Evolutionary conservation across 1,284 basidiomycete genomes (phyloP).

Genomic region (Ustilago hordei): DNA sequence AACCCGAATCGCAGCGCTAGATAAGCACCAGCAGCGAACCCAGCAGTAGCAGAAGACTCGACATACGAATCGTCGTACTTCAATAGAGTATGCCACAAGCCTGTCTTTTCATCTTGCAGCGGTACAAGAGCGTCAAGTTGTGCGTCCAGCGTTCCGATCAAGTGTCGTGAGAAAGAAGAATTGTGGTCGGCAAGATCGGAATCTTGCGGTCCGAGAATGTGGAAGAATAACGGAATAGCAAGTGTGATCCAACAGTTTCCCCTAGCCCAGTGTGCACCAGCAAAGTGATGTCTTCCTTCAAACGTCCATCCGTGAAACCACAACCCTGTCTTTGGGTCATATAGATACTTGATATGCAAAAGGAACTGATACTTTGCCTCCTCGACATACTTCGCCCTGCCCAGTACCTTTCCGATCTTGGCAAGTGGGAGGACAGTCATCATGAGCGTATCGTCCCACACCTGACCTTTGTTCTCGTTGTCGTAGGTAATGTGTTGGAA

Average conservation of each 20-base stretch:
- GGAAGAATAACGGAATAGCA: constrained; percentile 77
- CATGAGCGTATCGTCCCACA: constrained; percentile 79
- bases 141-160: constrained; percentile 73
- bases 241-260: constrained; percentile 79
- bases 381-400: constrained; percentile 75
- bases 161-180: constrained; percentile 67
- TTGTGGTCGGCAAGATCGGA: constrained; percentile 11
- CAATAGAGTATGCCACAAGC: constrained; percentile 77
- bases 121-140: constrained; percentile 75
- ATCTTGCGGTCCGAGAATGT: constrained; percentile 68
- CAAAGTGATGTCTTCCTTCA: constrained; percentile 74
- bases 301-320: constrained; percentile 76
- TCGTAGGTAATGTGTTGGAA: constrained; percentile 77
- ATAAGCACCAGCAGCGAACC: constrained; percentile 76
- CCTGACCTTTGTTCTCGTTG: constrained; percentile 74
- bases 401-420: constrained; percentile 76
- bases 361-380: constrained; percentile 77
- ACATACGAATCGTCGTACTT: constrained; percentile 75
- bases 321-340: constrained; percentile 73
- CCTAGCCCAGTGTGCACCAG: constrained; percentile 75
- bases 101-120: constrained; percentile 73
- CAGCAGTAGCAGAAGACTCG: constrained; percentile 76
- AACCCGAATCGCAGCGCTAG: constrained; percentile 74
- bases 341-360: constrained; percentile 74
- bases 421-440: constrained; percentile 76